phyloP scores from a whole-genome alignment of 169 alveolate species.

The Theileria orientalis region DNA sequence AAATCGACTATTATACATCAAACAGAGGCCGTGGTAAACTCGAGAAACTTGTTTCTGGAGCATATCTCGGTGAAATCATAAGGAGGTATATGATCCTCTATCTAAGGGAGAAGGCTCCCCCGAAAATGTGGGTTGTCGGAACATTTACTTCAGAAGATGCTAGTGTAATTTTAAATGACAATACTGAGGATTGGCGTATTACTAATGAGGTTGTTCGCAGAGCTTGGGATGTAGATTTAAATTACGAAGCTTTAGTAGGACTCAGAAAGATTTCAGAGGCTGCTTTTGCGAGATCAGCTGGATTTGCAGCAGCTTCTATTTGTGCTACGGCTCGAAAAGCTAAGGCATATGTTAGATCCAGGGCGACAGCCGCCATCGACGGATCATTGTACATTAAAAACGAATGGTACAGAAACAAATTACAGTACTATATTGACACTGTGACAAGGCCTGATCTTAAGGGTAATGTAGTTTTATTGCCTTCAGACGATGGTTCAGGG shows the following conservation, averaged over 20 bases:
- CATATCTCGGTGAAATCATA: slow-evolving; percentile 86
- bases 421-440: slow-evolving; percentile 63
- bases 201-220: slow-evolving; percentile 63
- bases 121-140: slow-evolving; percentile 73
- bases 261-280: slow-evolving; percentile 73
- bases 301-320: slow-evolving; percentile 81
- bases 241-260: slow-evolving; percentile 43
- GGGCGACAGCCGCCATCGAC: slow-evolving; percentile 79
- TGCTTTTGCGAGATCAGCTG: slow-evolving; percentile 82
- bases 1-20: slow-evolving; percentile 77
- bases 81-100: slow-evolving; percentile 74
- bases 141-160: slow-evolving; percentile 75
- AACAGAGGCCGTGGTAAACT: slow-evolving; percentile 82
- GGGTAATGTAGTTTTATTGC: slow-evolving; percentile 65
- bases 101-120: slow-evolving; percentile 79
- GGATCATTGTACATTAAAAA: slow-evolving; percentile 83
- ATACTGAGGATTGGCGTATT: slow-evolving; percentile 45
- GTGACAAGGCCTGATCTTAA: slow-evolving; percentile 70
- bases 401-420: slow-evolving; percentile 76
- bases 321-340: slow-evolving; percentile 79
- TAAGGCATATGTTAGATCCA: slow-evolving; percentile 65
- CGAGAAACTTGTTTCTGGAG: slow-evolving; percentile 87
- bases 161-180: slow-evolving; percentile 72
- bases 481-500: slow-evolving; percentile 87
- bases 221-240: slow-evolving; percentile 74